phyloP scores from a whole-genome alignment of 106 monocot genomes.

The Allium fistulosum region DNA sequence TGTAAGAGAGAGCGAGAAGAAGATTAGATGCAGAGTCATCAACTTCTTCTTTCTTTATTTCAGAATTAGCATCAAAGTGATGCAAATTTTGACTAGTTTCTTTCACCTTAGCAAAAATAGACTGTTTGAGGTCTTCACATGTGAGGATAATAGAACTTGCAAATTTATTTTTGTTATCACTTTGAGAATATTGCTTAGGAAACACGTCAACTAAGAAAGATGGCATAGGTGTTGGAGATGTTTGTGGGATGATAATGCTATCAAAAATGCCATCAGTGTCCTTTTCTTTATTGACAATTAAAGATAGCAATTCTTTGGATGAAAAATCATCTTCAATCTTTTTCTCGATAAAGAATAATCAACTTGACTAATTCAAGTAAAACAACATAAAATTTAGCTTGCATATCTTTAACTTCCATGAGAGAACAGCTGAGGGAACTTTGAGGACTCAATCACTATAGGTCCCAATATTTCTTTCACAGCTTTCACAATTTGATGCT shows the following conservation, averaged over 20 bases:
- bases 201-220: slow-evolving; percentile 1
- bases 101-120: slow-evolving; percentile 15
- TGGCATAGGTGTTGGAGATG: slow-evolving; percentile 8
- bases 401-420: no score
- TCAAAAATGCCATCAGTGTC: slow-evolving; percentile 15
- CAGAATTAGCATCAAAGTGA: slow-evolving; percentile 15
- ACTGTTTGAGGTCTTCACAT: slow-evolving; percentile 21
- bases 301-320: slow-evolving; percentile 55
- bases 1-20: slow-evolving; percentile 71
- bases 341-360: slow-evolving; percentile 79
- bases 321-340: slow-evolving; percentile 39
- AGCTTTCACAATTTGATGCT: slow-evolving; percentile 28
- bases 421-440: slow-evolving; percentile 56
- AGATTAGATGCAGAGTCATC: slow-evolving; percentile 69
- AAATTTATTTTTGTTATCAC: slow-evolving; percentile 17
- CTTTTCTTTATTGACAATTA: slow-evolving; percentile 35
- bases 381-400: no score
- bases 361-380: no score
- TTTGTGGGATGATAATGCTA: slow-evolving; percentile 14
- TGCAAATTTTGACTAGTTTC: slow-evolving; percentile 13
- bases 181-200: slow-evolving; percentile 15
- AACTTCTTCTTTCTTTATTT: slow-evolving; percentile 27
- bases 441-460: slow-evolving; percentile 42
- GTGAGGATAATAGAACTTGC: slow-evolving; percentile 17
- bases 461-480: slow-evolving; percentile 26